Evolutionary conservation across 306 rosid species (phyloP), one percentile per base, ranked within the genome.

Genomic region (Begonia masoniana): DNA sequence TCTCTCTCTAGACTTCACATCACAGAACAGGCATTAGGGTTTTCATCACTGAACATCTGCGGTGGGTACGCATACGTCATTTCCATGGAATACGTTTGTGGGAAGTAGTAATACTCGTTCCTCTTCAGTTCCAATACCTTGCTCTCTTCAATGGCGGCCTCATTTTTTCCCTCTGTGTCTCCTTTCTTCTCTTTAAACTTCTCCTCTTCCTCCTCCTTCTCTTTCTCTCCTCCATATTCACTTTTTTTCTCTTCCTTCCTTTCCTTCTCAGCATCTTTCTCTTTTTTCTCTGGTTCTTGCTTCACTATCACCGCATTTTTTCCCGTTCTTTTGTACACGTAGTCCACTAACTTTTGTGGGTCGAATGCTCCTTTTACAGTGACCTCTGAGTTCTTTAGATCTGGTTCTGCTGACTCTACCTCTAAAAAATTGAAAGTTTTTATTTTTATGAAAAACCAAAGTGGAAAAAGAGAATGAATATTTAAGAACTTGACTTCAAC

Each of bases 281-380:
- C 73, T 46, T 77, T 76, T 35, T 77, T 77, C 52, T 75, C 91
- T 4, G 64, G 45, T 1, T 85, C 95, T 64, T 74, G 73, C 55
- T 85, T 89, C 66, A 80, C 80, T 10, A 85, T 78, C 65, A 62
- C 83, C 0, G 82, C 94, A 0, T 80, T 83, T 63, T 82, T 89
- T 35, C 97, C 94, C 0, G 95, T 89, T 6, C 78, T 61, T 72
- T 86, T 81, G 73, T 73, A 36, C 63, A 89, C 85, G 68, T 72
- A 70, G 12, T 82, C 85, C 0, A 82, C 83, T 36, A 89, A 47
- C 61, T 72, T 75, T 3, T 62, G 45, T 9, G 82, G 68, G 54
- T 89, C 95, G 42, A 89, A 55, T 35, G 62, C 80, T 1, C 97
- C 97, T 60, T 82, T 89, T 65, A 89, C 97, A 31, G 70, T 76